phyloP scores from a whole-genome alignment of 345 rosid species.

The Zanthoxylum bungeanum region DNA sequence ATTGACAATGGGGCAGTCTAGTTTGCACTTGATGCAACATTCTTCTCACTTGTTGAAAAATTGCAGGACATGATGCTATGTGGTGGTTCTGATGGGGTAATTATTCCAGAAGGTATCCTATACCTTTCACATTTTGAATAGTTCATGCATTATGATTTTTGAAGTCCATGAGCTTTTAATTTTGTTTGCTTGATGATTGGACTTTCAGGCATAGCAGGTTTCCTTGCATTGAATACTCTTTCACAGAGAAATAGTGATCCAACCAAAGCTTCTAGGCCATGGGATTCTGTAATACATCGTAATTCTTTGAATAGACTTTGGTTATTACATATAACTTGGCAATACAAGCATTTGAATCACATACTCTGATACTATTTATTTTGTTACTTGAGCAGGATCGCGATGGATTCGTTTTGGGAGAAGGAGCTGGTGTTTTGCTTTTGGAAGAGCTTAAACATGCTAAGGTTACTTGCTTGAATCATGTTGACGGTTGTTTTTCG shows the following conservation, averaged over 20 bases:
- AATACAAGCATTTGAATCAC: neutral
- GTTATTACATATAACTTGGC: neutral
- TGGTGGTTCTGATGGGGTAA: constrained; percentile 58
- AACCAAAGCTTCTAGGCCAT: constrained; percentile 58
- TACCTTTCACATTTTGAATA: neutral
- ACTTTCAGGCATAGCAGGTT: constrained; percentile 52
- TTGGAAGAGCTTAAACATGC: constrained; percentile 62
- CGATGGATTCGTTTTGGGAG: constrained; percentile 63
- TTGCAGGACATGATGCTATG: constrained; percentile 56
- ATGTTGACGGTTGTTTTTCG: no score
- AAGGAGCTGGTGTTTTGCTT: constrained; percentile 64
- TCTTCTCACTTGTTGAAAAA: neutral
- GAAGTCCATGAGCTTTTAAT: neutral
- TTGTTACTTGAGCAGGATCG: constrained; percentile 34
- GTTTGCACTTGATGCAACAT: neutral
- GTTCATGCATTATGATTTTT: neutral
- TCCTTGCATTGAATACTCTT: constrained; percentile 49
- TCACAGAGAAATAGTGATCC: constrained; percentile 54
- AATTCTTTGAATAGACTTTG: neutral
- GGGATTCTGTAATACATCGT: constrained; percentile 42
- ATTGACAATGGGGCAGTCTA: neutral
- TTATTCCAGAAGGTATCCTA: constrained; percentile 45
- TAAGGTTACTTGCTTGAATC: constrained; percentile 27
- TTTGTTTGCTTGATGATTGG: neutral
- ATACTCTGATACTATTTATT: neutral